Evolutionary conservation across 2,329 filamentous ascomycete genomes (phyloP).

Genomic region (Stemphylium beticola): DNA sequence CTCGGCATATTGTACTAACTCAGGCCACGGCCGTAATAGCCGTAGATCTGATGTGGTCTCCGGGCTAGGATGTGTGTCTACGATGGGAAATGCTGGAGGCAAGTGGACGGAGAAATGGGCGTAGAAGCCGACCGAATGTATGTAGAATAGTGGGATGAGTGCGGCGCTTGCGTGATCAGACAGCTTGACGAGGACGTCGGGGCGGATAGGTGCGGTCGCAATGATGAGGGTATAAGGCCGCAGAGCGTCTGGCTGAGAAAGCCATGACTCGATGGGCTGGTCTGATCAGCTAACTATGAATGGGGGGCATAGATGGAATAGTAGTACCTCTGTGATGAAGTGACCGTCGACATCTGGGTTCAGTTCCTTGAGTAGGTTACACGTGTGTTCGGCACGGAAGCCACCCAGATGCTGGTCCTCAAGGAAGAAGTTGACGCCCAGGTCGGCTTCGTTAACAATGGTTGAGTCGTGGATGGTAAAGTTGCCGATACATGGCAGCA

Average conservation of each 20-base stretch:
- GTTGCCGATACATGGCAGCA: conserved; percentile 85
- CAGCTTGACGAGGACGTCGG: conserved; percentile 58
- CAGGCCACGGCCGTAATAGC: conserved; percentile 83
- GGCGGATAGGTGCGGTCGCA: conserved; percentile 64
- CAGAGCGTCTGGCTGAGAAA: conserved; percentile 49
- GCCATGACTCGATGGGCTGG: conserved; percentile 54
- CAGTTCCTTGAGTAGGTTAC: conserved; percentile 79
- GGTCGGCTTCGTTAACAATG: conserved; percentile 77
- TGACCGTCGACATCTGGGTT: conserved; percentile 90
- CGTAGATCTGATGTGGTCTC: conserved; percentile 85
- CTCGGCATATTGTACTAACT: conserved; percentile 71
- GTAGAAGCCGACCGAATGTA: conserved; percentile 92
- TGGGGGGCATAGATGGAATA: background rate
- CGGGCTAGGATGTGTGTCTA: conserved; percentile 93
- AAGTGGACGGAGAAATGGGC: conserved; percentile 83
- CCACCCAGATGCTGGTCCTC: conserved; percentile 79
- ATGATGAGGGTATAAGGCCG: conserved; percentile 65
- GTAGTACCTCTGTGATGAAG: conserved; percentile 64
- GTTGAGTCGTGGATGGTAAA: conserved; percentile 90
- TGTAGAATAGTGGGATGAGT: conserved; percentile 76
- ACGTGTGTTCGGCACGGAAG: conserved; percentile 77
- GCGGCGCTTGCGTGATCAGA: conserved; percentile 59
- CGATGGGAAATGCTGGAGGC: conserved; percentile 82
- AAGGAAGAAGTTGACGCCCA: conserved; percentile 97
- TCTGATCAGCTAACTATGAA: conserved; percentile 19